Conservation (phyloP, 2,329 filamentous ascomycete genomes). For the Biscogniauxia sp. region DNA sequence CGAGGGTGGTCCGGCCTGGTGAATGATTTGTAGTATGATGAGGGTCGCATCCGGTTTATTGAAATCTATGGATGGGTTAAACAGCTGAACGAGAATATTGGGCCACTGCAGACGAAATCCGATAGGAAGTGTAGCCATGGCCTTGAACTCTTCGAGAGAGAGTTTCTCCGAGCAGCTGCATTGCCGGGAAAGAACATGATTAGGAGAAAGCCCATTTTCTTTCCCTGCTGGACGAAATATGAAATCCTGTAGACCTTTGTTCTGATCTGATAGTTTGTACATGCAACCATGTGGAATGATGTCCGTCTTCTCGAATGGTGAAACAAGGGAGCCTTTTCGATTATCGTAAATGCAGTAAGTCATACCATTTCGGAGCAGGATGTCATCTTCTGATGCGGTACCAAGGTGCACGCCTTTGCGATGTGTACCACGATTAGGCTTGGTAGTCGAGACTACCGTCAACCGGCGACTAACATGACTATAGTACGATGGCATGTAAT, state of each 20-base stretch:
- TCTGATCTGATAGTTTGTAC: conserved; percentile 35
- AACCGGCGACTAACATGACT: background rate
- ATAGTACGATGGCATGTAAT: conserved; percentile 10
- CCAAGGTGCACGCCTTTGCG: background rate
- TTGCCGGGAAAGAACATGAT: conserved; percentile 52
- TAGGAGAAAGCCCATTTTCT: conserved; percentile 38
- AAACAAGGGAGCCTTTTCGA: conserved; percentile 8
- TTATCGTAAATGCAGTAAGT: conserved; percentile 39
- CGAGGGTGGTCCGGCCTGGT: conserved; percentile 43
- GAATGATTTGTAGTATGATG: conserved; percentile 48
- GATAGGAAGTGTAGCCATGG: conserved; percentile 46
- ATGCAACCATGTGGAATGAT: conserved; percentile 36
- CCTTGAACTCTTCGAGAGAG: conserved; percentile 52
- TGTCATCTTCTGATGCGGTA: conserved; percentile 22
- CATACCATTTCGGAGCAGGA: conserved; percentile 48
- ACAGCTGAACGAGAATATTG: conserved; percentile 54
- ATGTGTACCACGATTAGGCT: conserved; percentile 17
- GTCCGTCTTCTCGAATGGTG: conserved; percentile 11
- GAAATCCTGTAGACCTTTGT: conserved; percentile 38
- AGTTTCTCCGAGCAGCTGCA: conserved; percentile 46
- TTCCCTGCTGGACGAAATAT: conserved; percentile 30
- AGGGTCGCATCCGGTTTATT: conserved; percentile 46
- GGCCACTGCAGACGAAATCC: conserved; percentile 52
- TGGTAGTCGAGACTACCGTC: conserved; percentile 13
- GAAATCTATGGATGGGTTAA: conserved; percentile 47